A percentile compares a stretch with the other conserved stretches of the same genome.
These are phyloP conservation scores for Blechomonas ayalai DNA, from an alignment of 208 protist genomes.

Conservation along the genomic window DNA sequence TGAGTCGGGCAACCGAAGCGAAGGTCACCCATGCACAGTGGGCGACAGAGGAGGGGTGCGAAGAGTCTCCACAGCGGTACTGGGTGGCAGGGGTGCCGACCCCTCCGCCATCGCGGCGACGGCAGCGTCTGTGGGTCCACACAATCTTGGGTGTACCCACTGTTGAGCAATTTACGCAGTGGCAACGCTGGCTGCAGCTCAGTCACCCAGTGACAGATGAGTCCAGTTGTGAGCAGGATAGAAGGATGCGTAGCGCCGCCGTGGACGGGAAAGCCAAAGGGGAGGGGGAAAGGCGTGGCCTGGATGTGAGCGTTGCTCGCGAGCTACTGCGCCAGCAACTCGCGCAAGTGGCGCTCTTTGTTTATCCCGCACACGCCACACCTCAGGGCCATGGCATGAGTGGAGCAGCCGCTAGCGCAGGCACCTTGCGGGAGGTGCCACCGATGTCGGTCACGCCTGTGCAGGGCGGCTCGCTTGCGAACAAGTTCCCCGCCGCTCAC, in stretches of 20 bases:
- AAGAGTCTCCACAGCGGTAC: conserved; percentile 33
- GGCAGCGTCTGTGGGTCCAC: conserved; percentile 27
- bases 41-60: conserved; percentile 26
- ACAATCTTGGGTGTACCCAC: conserved; percentile 17
- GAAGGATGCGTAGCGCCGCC: too few relatives aligned
- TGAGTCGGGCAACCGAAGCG: neutral
- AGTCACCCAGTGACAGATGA: neutral
- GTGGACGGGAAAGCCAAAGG: neutral
- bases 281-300: neutral
- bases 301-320: neutral
- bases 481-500: neutral
- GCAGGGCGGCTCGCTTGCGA: neutral
- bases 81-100: conserved; percentile 31
- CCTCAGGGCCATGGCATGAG: neutral
- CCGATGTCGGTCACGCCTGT: neutral
- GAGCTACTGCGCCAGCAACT: neutral
- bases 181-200: conserved; percentile 1
- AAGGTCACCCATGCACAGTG: conserved; percentile 6
- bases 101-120: conserved; percentile 8
- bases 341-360: neutral
- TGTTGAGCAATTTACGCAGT: conserved; percentile 18
- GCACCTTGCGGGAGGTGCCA: neutral
- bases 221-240: neutral
- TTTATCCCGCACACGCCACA: neutral
- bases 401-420: conserved; percentile 2